Percentiles rank a stretch among this genome's conserved stretches.
phyloP scores from a whole-genome alignment of 495 filamentous ascomycete genomes.

The Thermochaetoides thermophila region DNA sequence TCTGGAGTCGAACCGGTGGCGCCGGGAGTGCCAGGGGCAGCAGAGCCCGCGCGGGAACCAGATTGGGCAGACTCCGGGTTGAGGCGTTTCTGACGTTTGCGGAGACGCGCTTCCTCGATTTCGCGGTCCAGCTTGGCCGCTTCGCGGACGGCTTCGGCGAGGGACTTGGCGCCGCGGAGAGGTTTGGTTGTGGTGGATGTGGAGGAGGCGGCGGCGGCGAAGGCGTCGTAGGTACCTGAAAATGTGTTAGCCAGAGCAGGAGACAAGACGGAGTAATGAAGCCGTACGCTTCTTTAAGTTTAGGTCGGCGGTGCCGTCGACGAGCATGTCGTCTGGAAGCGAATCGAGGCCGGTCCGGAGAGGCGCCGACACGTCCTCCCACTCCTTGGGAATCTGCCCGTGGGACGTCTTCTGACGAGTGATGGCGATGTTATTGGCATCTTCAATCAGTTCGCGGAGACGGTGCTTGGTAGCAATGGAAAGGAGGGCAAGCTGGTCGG shows the following conservation, averaged over 20 bases:
- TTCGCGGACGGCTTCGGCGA: conserved; percentile 21
- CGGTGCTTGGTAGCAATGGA: conserved; percentile 64
- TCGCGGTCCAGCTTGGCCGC: conserved; percentile 27
- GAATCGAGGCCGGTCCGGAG: conserved; percentile 21
- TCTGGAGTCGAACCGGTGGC: conserved; percentile 31
- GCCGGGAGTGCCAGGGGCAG: conserved; percentile 35
- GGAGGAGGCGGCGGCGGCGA: conserved; percentile 2
- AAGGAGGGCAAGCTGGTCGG: conserved; percentile 60
- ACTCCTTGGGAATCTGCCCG: conserved; percentile 54
- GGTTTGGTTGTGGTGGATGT: too few relatives aligned
- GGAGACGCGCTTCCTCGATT: conserved; percentile 32
- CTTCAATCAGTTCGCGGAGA: conserved; percentile 51
- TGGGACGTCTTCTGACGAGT: conserved; percentile 56
- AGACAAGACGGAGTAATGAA: background rate
- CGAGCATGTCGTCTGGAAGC: conserved; percentile 17
- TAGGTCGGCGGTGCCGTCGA: conserved; percentile 31
- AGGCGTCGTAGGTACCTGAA: conserved; percentile 12
- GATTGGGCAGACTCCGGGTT: conserved; percentile 24
- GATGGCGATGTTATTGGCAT: conserved; percentile 47
- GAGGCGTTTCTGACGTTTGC: conserved; percentile 32
- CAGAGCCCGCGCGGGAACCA: conserved; percentile 29
- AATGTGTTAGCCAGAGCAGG: conserved; percentile 6
- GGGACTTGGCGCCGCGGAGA: too few relatives aligned
- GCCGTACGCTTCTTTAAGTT: conserved; percentile 48
- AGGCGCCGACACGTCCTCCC: conserved; percentile 47